Evolutionary conservation across 2,329 filamentous ascomycete genomes (phyloP), one percentile per base, ranked within the genome.

Genomic region (Herpomyces periplanetae): DNA sequence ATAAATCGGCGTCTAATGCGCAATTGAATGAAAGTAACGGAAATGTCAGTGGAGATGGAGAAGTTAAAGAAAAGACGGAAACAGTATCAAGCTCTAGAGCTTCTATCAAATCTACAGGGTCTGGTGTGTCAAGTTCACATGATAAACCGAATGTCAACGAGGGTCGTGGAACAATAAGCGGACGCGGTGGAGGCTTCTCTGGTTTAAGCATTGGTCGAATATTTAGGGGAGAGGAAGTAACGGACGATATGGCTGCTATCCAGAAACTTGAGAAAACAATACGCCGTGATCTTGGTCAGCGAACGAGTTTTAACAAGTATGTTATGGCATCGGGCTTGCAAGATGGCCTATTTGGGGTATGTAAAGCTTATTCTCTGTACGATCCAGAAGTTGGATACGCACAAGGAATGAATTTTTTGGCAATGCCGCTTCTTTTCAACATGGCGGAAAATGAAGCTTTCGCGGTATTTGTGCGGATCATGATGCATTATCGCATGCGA

Each of bases 381-480:
- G 80, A 96, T 31, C 71, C 87, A 31, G 63, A 50, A 4, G 80
- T 96, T 13, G 75, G 80, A 13, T 96, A 96, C 37, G 75, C 84
- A 0, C 80, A 96, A 38, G 80, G 80, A 33, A 88, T 96, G 65
- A 96, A 91, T 34, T 96, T 96, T 32, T 55, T 96, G 23, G 65
- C 71, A 18, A 91, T 91, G 71, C 80, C 84, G 10, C 39, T 96
- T 8, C 45, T 96, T 1, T 88, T 96, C 42, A 91, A 88, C 35
- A 87, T 91, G 73, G 65, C 73, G 2, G 75, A 91, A 39, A 71
- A 85, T 33, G 80, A 96, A 40, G 75, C 80, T 0, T 96, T 96
- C 33, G 80, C 69, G 30, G 45, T 96, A 8, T 52, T 96, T 11
- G 71, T 88, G 8, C 61, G 69, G 26, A 41, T 96, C 20, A 96